Percentiles rank a stretch among this genome's conserved stretches.
These are phyloP conservation scores for Thraustotheca clavata DNA, from an alignment of 352 stramenopile genomes.

Conservation along the genomic window DNA sequence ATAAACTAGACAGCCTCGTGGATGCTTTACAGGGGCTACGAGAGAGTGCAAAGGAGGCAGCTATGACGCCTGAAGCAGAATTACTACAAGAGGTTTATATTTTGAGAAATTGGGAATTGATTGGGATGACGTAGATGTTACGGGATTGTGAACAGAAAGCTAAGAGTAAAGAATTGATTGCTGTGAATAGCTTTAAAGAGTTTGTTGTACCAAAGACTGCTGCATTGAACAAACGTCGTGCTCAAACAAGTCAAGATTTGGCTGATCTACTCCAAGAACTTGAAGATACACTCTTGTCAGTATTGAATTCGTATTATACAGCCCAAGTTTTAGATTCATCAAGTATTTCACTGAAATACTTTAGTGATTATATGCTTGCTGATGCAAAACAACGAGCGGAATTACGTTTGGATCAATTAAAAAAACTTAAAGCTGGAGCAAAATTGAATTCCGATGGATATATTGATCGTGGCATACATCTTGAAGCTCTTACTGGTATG, in stretches of 20 bases:
- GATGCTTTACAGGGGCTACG: conserved; percentile 24
- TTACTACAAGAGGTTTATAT: conserved; percentile 52
- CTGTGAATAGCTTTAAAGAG: conserved; percentile 35
- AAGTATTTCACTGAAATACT: not conserved
- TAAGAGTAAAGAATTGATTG: conserved; percentile 30
- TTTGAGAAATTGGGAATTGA: not conserved
- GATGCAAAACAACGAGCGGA: conserved; percentile 33
- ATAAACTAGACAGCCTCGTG: conserved; percentile 37
- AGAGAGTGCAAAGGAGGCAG: conserved; percentile 14
- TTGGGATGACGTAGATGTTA: conserved; percentile 39
- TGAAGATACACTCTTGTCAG: not conserved
- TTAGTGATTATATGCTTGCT: conserved; percentile 1
- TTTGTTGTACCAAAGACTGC: conserved; percentile 27
- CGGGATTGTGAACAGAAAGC: conserved; percentile 65
- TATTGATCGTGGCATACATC: conserved; percentile 43
- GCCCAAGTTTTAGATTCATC: not conserved
- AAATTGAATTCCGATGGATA: conserved; percentile 72
- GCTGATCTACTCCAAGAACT: not conserved
- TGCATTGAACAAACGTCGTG: not conserved
- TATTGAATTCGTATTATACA: conserved; percentile 19
- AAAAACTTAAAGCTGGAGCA: conserved; percentile 38
- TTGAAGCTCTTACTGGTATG: conserved; percentile 4
- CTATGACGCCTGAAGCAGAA: conserved; percentile 18
- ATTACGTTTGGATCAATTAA: conserved; percentile 44
- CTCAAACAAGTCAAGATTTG: not conserved